phyloP scores from a whole-genome alignment of 129 eudicot genomes.

The Glebionis coronaria region DNA sequence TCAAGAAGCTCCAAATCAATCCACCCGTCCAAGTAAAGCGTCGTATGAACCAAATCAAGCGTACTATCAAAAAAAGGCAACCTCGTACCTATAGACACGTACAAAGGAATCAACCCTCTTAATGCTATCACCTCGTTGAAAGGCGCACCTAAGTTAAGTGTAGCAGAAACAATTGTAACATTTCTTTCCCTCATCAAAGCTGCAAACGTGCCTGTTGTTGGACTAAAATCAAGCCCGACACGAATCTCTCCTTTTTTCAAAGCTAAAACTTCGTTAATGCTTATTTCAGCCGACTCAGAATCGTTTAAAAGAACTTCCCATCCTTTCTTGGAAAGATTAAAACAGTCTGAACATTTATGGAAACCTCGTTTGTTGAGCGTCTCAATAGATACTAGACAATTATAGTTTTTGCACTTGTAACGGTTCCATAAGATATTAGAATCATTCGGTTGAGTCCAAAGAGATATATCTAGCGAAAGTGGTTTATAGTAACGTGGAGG shows the following conservation, averaged over 20 bases:
- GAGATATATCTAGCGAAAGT: constrained; percentile 16
- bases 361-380: constrained; percentile 29
- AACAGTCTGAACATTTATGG: constrained; percentile 28
- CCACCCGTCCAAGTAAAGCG: constrained; percentile 36
- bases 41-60: constrained; percentile 34
- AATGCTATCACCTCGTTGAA: constrained; percentile 39
- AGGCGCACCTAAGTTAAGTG: constrained; percentile 44
- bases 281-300: constrained; percentile 20
- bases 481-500: constrained; percentile 20
- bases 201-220: constrained; percentile 39
- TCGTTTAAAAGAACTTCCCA: constrained; percentile 20
- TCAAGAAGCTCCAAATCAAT: constrained; percentile 27
- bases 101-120: constrained; percentile 36
- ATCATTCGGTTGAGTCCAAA: constrained; percentile 29
- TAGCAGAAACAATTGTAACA: constrained; percentile 30
- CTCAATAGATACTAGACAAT: constrained; percentile 19
- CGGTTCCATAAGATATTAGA: constrained; percentile 31
- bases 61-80: constrained; percentile 30
- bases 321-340: constrained; percentile 30
- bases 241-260: constrained; percentile 18
- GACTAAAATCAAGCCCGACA: constrained; percentile 43
- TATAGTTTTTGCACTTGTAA: constrained; percentile 31
- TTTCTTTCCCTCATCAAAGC: constrained; percentile 41
- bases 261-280: constrained; percentile 23
- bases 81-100: constrained; percentile 28